Percentiles rank a stretch among this genome's conserved stretches.
Evolutionary conservation across 2,329 filamentous ascomycete genomes (phyloP).

Genomic region (Cladorrhinum sp.): DNA sequence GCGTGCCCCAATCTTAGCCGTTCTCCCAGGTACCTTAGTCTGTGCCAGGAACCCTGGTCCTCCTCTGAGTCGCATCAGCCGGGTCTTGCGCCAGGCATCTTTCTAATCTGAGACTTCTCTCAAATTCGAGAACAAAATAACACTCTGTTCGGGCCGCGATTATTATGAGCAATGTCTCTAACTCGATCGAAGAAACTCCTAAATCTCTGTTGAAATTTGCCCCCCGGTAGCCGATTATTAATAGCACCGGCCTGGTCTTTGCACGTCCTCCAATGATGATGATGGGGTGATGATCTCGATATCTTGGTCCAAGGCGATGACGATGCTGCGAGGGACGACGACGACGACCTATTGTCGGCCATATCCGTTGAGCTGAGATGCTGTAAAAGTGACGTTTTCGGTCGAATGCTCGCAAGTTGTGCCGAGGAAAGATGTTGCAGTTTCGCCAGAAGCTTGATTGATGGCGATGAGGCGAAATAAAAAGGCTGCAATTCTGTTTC

Average conservation of each 20-base stretch:
- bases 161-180: neutral
- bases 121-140: neutral
- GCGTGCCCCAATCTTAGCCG: neutral
- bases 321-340: neutral
- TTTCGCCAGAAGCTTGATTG: neutral
- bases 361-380: neutral
- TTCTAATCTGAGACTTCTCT: neutral
- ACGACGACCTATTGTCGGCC: neutral
- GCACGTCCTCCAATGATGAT: neutral
- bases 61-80: neutral
- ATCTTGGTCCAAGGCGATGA: neutral
- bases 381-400: neutral
- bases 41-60: neutral
- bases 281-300: neutral
- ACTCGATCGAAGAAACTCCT: neutral
- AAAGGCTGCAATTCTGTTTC: too few species aligned
- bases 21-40: neutral
- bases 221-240: slow-evolving; percentile 5
- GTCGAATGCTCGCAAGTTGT: neutral
- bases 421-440: neutral
- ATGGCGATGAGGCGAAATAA: too few species aligned
- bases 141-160: neutral
- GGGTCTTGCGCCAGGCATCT: neutral
- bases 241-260: neutral
- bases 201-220: slow-evolving; percentile 2